Evolutionary conservation across 768 basidiomycete genomes (phyloP).

Genomic region (Multifurca ochricompacta): DNA sequence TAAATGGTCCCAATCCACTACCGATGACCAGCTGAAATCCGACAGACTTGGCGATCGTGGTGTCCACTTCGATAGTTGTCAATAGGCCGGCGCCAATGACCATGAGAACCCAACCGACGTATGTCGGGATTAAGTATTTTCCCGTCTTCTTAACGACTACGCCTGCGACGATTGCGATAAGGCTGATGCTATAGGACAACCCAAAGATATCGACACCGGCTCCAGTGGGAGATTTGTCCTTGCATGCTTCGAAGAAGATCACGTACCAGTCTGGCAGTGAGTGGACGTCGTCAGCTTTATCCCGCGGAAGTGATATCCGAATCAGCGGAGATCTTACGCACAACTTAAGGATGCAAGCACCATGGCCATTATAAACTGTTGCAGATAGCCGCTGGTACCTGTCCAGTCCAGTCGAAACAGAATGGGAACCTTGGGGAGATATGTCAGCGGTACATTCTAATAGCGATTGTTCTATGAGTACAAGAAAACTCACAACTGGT

Average conservation of each 20-base stretch:
- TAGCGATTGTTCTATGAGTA: too few species aligned
- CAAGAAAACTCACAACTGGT: constrained; percentile 28
- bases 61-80: constrained; percentile 25
- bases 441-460: not conserved
- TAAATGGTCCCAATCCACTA: constrained; percentile 31
- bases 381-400: constrained; percentile 29
- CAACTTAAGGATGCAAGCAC: constrained; percentile 18
- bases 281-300: not conserved
- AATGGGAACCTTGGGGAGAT: constrained; percentile 28
- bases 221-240: constrained; percentile 29
- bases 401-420: constrained; percentile 29
- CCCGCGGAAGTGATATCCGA: not conserved
- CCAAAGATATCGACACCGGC: constrained; percentile 33
- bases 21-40: constrained; percentile 25
- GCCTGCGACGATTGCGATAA: constrained; percentile 34
- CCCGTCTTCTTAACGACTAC: constrained; percentile 29
- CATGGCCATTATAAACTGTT: constrained; percentile 27
- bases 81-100: constrained; percentile 32
- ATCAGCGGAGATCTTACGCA: not conserved
- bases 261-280: constrained; percentile 33
- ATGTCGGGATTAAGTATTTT: constrained; percentile 33
- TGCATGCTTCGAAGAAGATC: constrained; percentile 35
- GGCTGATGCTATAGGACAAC: constrained; percentile 32
- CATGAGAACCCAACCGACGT: constrained; percentile 31
- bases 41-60: constrained; percentile 13